Percentiles rank a stretch among this genome's conserved stretches.
Conservation (phyloP, 768 basidiomycete species). For the Pilatotrama ljubarskyi region DNA sequence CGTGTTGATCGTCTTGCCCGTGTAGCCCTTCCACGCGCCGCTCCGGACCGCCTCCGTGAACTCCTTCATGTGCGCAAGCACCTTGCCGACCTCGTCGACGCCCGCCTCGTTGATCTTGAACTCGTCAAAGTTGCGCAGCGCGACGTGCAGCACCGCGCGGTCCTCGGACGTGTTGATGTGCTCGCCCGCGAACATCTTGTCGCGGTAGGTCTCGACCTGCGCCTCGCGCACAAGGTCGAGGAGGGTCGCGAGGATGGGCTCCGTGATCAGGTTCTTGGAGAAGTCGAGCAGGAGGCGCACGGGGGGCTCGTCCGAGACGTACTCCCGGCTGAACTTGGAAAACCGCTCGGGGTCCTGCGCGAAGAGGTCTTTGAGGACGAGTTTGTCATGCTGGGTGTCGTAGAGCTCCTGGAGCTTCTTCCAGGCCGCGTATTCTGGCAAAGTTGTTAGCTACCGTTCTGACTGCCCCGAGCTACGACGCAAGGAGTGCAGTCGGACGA, state of each 20-base stretch:
- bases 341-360: conserved; percentile 86
- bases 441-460: neutral
- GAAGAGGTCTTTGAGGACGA: conserved; percentile 93
- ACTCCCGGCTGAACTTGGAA: conserved; percentile 77
- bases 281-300: conserved; percentile 91
- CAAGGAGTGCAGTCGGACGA: neutral
- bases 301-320: conserved; percentile 65
- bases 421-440: conserved; percentile 84
- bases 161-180: conserved; percentile 99
- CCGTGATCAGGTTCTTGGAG: conserved; percentile 94
- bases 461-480: too few species aligned
- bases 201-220: conserved; percentile 76
- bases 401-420: conserved; percentile 86
- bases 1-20: conserved; percentile 89
- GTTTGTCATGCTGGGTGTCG: conserved; percentile 65
- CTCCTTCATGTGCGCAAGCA: conserved; percentile 87
- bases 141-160: conserved; percentile 94
- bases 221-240: conserved; percentile 85
- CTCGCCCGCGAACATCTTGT: conserved; percentile 93
- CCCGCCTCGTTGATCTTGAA: conserved; percentile 82
- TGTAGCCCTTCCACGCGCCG: conserved; percentile 96
- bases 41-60: conserved; percentile 84
- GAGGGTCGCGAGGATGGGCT: conserved; percentile 77
- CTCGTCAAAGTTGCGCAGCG: conserved; percentile 78
- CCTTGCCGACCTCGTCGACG: conserved; percentile 76